These are phyloP conservation scores for Iberis amara DNA, from an alignment of 441 rosid species.

Conservation along the genomic window DNA sequence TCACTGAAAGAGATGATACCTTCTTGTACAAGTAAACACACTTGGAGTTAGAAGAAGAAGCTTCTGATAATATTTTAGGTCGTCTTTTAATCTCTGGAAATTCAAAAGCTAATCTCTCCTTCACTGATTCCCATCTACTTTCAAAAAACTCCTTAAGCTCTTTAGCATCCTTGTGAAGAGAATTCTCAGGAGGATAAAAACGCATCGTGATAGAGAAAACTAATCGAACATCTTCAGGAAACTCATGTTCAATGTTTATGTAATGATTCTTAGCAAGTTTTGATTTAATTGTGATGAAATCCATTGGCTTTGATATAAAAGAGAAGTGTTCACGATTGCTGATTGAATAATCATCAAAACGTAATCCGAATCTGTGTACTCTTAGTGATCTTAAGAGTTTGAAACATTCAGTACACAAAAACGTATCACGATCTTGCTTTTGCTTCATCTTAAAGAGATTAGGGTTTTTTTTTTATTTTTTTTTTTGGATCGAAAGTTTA, in stretches of 20 bases:
- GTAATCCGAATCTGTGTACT: not conserved
- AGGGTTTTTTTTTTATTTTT: too few relatives aligned
- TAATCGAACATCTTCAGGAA: not conserved
- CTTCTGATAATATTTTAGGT: not conserved
- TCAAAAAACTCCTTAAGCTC: not conserved
- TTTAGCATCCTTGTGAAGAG: not conserved
- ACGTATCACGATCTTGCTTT: not conserved
- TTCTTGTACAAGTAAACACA: too few relatives aligned
- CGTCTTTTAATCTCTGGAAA: not conserved
- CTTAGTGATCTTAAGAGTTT: not conserved
- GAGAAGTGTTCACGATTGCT: not conserved
- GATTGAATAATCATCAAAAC: not conserved
- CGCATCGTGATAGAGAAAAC: not conserved
- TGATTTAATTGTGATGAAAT: not conserved
- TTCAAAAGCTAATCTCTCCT: not conserved
- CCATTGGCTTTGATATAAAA: not conserved
- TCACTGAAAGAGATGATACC: too few relatives aligned
- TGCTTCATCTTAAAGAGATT: not conserved
- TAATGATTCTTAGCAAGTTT: not conserved
- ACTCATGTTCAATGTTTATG: not conserved
- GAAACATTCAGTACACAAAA: not conserved
- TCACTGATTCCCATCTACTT: not conserved
- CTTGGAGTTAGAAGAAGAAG: too few relatives aligned
- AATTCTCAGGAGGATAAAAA: not conserved
- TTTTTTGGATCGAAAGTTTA: too few relatives aligned